Evolutionary conservation across 345 rosid species (phyloP).

Genomic region (Carallia brachiata): DNA sequence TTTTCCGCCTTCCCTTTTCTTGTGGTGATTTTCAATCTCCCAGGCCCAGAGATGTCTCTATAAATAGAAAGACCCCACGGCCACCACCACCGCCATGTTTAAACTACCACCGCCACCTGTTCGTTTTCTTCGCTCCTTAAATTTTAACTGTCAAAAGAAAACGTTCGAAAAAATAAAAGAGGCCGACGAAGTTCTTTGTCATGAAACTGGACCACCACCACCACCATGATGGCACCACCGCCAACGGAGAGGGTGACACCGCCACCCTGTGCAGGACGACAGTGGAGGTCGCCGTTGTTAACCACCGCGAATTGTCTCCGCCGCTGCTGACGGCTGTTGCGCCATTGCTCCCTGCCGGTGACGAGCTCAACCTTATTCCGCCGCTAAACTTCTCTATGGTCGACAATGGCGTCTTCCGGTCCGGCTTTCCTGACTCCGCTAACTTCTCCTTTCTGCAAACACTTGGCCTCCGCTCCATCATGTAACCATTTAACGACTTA

Average conservation of each 20-base stretch:
- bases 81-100: neutral
- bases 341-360: slow-evolving; percentile 32
- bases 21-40: neutral
- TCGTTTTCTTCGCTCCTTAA: neutral
- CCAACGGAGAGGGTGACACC: slow-evolving; percentile 4
- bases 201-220: slow-evolving; percentile 17
- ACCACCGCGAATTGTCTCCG: slow-evolving; percentile 36
- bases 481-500: slow-evolving; percentile 39
- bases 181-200: neutral
- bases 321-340: slow-evolving; percentile 15
- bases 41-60: neutral
- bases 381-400: slow-evolving; percentile 96
- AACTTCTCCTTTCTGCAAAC: slow-evolving; percentile 87
- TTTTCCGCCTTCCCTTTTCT: neutral
- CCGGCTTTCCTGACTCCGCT: slow-evolving; percentile 85
- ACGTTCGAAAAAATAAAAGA: no score
- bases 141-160: slow-evolving; percentile 15
- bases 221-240: neutral
- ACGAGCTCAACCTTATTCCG: slow-evolving; percentile 51
- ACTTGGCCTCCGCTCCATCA: slow-evolving; percentile 88
- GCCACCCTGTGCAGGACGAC: slow-evolving; percentile 28
- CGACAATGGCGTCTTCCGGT: slow-evolving; percentile 88
- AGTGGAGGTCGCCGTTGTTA: slow-evolving; percentile 49
- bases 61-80: neutral
- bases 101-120: slow-evolving; percentile 11